These are phyloP conservation scores for Diaporthe capsici DNA, from an alignment of 2,329 filamentous ascomycete species.

Conservation along the genomic window DNA sequence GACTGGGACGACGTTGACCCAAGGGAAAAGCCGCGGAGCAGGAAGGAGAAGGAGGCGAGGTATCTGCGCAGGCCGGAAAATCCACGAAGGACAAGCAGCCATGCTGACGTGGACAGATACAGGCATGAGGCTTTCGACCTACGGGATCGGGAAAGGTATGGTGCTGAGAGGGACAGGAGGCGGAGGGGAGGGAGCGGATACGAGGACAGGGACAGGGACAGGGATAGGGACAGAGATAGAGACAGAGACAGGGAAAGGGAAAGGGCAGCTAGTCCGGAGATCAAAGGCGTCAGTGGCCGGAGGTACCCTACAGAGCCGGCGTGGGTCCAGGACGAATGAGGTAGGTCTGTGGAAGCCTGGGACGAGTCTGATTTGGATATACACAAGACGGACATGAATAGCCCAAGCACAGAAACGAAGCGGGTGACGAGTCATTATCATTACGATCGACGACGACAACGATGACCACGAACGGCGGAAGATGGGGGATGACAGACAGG, in stretches of 20 bases:
- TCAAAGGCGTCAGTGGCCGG: conserved; percentile 54
- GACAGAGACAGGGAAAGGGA: conserved; percentile 42
- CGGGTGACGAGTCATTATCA: conserved; percentile 3
- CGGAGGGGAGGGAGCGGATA: conserved; percentile 48
- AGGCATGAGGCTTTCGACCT: conserved; percentile 54
- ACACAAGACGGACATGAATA: conserved; percentile 11
- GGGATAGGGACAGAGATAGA: conserved; percentile 36
- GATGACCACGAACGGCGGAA: conserved; percentile 5
- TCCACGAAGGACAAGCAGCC: conserved; percentile 63
- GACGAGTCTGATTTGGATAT: not conserved
- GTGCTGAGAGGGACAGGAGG: conserved; percentile 44
- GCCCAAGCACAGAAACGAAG: not conserved
- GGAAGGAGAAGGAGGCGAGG: conserved; percentile 50
- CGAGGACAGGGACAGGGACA: conserved; percentile 48
- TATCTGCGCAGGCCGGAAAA: conserved; percentile 58
- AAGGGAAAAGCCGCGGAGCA: conserved; percentile 51
- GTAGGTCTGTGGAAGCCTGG: not conserved
- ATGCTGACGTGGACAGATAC: conserved; percentile 64
- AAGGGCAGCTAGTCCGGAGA: conserved; percentile 50
- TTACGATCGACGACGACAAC: conserved; percentile 19
- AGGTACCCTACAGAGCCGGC: conserved; percentile 54
- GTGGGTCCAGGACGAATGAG: conserved; percentile 38
- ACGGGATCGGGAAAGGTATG: conserved; percentile 50
- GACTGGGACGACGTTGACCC: conserved; percentile 50
- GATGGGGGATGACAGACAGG: not conserved